Conservation (phyloP, 768 basidiomycete species). For the Nidula microcarpa region DNA sequence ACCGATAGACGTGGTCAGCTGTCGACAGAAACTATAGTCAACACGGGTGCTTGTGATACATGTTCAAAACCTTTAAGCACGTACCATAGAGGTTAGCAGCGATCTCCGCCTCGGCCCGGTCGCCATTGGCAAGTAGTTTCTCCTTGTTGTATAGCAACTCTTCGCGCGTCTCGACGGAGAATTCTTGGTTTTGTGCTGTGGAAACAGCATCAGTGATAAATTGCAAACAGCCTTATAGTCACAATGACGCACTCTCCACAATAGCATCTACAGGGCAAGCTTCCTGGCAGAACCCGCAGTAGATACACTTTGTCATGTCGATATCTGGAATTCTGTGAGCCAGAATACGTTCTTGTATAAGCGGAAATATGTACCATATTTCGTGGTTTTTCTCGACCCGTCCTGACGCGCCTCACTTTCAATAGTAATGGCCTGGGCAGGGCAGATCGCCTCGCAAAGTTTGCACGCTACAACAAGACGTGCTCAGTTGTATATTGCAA, state of each 20-base stretch:
- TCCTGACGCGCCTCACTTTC: conserved; percentile 96
- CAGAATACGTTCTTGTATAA: conserved; percentile 4
- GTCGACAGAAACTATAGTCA: conserved; percentile 14
- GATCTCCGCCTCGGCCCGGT: conserved; percentile 95
- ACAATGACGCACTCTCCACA: conserved; percentile 79
- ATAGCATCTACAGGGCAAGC: conserved; percentile 99
- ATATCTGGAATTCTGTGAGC: conserved; percentile 57
- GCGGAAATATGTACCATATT: conserved; percentile 68
- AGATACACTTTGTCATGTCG: conserved; percentile 99
- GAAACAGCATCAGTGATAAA: conserved; percentile 1
- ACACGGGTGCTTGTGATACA: conserved; percentile 19
- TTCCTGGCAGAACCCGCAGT: conserved; percentile 99
- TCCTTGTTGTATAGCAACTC: conserved; percentile 99
- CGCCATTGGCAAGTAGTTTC: conserved; percentile 94
- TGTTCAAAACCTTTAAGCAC: conserved; percentile 15
- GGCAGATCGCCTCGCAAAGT: conserved; percentile 98
- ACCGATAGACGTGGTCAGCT: conserved; percentile 91
- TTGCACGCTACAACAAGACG: conserved; percentile 98
- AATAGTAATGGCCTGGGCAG: conserved; percentile 98
- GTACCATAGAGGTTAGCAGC: conserved; percentile 87
- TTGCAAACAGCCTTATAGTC: not conserved
- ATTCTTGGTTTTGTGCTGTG: conserved; percentile 95
- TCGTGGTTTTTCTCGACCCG: conserved; percentile 94
- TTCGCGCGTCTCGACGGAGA: conserved; percentile 95
- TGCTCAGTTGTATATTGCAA: conserved; percentile 2